Conservation (phyloP, 73 alveolate genomes). For the Paramecium primaurelia region DNA sequence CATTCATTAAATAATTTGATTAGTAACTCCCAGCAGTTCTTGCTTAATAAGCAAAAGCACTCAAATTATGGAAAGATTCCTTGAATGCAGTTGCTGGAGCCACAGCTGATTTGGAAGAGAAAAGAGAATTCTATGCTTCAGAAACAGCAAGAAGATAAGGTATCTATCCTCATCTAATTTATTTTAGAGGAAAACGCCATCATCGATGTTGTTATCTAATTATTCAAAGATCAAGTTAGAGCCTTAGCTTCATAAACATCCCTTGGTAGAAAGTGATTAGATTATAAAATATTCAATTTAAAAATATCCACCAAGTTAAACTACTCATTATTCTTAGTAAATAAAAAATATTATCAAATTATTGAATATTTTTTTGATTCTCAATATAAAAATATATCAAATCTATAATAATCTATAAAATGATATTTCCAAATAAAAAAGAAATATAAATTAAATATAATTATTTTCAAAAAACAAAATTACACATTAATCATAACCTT, state of each 20-base stretch:
- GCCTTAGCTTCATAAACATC: conserved; percentile 41
- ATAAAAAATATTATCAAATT: too few relatives aligned
- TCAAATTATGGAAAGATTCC: conserved; percentile 40
- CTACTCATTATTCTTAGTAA: too few relatives aligned
- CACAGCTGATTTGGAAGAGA: conserved; percentile 44
- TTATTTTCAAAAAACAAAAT: too few relatives aligned
- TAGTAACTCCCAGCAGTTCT: conserved; percentile 45
- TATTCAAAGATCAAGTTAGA: conserved; percentile 50
- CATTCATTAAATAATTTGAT: neutral
- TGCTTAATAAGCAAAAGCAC: conserved; percentile 46
- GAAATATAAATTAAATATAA: too few relatives aligned
- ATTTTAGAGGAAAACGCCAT: conserved; percentile 51
- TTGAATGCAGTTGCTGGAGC: conserved; percentile 54
- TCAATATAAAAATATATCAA: too few relatives aligned
- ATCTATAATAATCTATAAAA: too few relatives aligned
- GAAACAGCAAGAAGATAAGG: conserved; percentile 45
- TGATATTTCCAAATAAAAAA: too few relatives aligned
- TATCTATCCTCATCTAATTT: neutral
- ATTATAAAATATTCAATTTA: neutral
- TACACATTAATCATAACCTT: neutral
- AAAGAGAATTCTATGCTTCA: conserved; percentile 46
- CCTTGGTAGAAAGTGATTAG: conserved; percentile 45
- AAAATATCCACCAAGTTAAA: neutral
- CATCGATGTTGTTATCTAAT: conserved; percentile 27
- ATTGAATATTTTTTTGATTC: too few relatives aligned